These are phyloP conservation scores for Tanacetum coccineum DNA, from an alignment of 129 eudicot species.

Conservation along the genomic window DNA sequence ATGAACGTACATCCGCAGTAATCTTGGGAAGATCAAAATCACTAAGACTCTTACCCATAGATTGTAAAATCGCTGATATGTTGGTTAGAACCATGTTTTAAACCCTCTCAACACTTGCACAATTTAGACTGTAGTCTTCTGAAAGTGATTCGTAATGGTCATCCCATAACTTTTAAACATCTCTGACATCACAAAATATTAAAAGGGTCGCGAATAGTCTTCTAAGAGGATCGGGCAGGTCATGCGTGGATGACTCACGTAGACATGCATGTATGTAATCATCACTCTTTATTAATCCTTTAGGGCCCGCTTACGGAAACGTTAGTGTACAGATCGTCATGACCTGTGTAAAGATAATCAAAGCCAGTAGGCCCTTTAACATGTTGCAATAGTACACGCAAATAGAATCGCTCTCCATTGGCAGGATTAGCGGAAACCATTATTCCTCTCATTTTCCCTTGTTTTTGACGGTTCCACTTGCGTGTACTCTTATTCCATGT, in stretches of 20 bases:
- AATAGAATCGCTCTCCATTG: background rate
- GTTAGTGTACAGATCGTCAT: background rate
- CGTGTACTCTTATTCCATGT: background rate
- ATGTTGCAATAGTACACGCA: background rate
- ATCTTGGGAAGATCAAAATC: background rate
- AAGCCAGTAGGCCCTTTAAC: background rate
- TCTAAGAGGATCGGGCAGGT: background rate
- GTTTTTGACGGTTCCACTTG: background rate
- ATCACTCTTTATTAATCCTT: background rate
- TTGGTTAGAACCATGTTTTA: background rate
- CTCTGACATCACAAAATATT: background rate
- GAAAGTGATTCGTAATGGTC: background rate
- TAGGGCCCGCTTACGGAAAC: background rate
- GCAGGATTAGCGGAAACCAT: background rate
- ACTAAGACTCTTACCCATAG: too few relatives aligned
- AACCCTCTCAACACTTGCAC: background rate
- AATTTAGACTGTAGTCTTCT: background rate
- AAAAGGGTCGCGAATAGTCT: background rate
- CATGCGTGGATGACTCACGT: background rate
- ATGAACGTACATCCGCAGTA: background rate
- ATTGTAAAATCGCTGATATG: background rate
- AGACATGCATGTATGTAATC: background rate
- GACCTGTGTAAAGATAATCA: background rate
- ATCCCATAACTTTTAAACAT: constrained; percentile 6
- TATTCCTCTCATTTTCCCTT: background rate